Percentiles rank a stretch among this genome's conserved stretches.
Evolutionary conservation across 768 basidiomycete species (phyloP).

Genomic region (Suillus ampliporus): DNA sequence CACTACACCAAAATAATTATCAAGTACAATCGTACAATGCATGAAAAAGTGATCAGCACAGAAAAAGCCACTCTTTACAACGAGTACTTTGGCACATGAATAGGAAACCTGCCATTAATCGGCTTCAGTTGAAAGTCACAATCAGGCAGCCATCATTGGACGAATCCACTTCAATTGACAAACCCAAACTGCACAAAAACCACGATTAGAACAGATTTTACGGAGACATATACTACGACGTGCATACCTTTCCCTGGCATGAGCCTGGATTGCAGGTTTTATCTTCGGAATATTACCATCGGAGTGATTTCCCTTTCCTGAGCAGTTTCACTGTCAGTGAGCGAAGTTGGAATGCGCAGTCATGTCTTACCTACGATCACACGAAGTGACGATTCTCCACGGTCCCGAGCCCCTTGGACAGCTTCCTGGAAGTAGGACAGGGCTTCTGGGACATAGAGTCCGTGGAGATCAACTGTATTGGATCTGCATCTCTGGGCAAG

Average conservation of each 20-base stretch:
- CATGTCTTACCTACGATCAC: constrained; percentile 76
- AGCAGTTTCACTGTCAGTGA: neutral
- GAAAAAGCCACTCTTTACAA: neutral
- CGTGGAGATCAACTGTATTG: constrained; percentile 84
- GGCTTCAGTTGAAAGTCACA: constrained; percentile 43
- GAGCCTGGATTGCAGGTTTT: constrained; percentile 84
- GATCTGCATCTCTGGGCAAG: constrained; percentile 41
- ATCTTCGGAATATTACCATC: constrained; percentile 74
- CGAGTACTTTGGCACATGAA: too few relatives aligned
- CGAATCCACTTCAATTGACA: constrained; percentile 70
- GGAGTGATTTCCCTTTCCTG: constrained; percentile 86
- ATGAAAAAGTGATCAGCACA: too few relatives aligned
- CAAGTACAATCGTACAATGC: too few relatives aligned
- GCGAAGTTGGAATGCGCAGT: neutral
- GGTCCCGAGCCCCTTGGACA: constrained; percentile 61
- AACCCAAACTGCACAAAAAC: constrained; percentile 55
- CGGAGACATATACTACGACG: neutral
- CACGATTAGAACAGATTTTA: too few relatives aligned
- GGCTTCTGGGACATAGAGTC: constrained; percentile 88
- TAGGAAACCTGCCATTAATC: neutral
- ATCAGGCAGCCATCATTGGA: constrained; percentile 81
- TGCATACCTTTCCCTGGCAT: constrained; percentile 75
- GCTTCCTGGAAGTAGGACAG: constrained; percentile 70
- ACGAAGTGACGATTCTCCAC: constrained; percentile 62
- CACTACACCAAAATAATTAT: too few relatives aligned